Evolutionary conservation across 73 alveolate species (phyloP).

Genomic region (Durusdinium trenchii): DNA sequence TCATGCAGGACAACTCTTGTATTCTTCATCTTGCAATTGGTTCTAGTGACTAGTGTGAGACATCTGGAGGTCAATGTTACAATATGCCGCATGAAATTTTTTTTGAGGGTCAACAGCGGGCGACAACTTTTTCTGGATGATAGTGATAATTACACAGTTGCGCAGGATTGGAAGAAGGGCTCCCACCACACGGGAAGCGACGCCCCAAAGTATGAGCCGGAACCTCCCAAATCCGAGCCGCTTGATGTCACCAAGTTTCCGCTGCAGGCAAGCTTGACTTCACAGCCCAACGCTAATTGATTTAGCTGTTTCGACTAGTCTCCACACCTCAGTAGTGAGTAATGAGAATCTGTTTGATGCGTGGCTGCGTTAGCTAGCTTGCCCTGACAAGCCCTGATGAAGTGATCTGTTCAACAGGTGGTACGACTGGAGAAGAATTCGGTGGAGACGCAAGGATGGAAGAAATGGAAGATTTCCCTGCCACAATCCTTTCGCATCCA

Average conservation of each 20-base stretch:
- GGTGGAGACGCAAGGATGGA: too few species aligned
- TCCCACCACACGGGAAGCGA: not conserved
- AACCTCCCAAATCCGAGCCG: not conserved
- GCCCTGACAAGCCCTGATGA: too few species aligned
- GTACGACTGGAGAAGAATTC: too few species aligned
- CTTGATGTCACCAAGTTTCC: not conserved
- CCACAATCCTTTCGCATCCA: conserved; percentile 1
- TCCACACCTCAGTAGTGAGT: too few species aligned
- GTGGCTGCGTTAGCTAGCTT: too few species aligned
- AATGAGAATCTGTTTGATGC: too few species aligned
- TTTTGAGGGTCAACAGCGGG: not conserved
- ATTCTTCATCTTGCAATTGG: not conserved
- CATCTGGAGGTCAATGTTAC: not conserved
- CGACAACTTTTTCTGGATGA: not conserved
- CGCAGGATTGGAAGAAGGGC: not conserved
- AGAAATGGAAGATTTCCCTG: not conserved
- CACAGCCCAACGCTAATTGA: too few species aligned
- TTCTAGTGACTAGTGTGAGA: not conserved
- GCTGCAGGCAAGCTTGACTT: too few species aligned
- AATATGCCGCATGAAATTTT: not conserved
- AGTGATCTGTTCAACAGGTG: too few species aligned
- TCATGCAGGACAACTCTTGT: conserved; percentile 25
- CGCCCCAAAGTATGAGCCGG: not conserved
- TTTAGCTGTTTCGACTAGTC: too few species aligned
- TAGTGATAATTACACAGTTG: not conserved